Conservation (phyloP, 371 early-diverging fungal genomes). For the Mucor piriformis region DNA sequence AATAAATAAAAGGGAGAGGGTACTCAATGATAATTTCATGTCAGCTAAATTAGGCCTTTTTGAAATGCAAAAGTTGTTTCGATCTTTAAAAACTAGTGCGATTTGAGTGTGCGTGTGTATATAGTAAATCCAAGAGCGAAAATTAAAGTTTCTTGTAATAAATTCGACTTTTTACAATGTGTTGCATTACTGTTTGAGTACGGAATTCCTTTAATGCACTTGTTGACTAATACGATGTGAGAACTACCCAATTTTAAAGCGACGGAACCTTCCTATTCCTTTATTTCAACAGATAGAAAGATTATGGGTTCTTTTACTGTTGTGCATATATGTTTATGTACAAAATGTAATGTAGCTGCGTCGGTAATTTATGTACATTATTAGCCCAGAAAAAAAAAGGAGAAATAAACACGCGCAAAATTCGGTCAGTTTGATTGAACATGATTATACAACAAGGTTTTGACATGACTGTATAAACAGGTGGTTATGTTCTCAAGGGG, state of each 20-base stretch:
- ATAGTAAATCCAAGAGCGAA: background rate
- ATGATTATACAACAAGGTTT: background rate
- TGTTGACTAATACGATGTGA: too few relatives aligned
- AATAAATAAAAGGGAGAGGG: background rate
- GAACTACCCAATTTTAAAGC: too few relatives aligned
- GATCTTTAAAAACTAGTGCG: slow-evolving; percentile 12
- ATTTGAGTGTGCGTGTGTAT: background rate
- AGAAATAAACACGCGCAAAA: background rate
- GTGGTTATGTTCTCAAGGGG: too few relatives aligned
- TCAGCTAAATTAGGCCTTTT: slow-evolving; percentile 49
- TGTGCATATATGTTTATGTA: too few relatives aligned
- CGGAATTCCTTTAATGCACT: too few relatives aligned
- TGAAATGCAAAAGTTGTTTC: slow-evolving; percentile 50
- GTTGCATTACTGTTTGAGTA: too few relatives aligned
- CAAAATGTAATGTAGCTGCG: background rate
- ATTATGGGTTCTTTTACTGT: too few relatives aligned
- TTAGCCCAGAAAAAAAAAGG: background rate
- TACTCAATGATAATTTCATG: background rate
- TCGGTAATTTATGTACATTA: background rate
- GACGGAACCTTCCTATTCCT: too few relatives aligned
- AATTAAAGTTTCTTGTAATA: too few relatives aligned
- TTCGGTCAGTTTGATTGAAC: background rate
- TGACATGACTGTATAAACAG: too few relatives aligned
- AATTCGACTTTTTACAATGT: too few relatives aligned
- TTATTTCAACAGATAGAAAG: too few relatives aligned